phyloP scores from a whole-genome alignment of 208 protist genomes.

The Leishmania amazonensis region DNA sequence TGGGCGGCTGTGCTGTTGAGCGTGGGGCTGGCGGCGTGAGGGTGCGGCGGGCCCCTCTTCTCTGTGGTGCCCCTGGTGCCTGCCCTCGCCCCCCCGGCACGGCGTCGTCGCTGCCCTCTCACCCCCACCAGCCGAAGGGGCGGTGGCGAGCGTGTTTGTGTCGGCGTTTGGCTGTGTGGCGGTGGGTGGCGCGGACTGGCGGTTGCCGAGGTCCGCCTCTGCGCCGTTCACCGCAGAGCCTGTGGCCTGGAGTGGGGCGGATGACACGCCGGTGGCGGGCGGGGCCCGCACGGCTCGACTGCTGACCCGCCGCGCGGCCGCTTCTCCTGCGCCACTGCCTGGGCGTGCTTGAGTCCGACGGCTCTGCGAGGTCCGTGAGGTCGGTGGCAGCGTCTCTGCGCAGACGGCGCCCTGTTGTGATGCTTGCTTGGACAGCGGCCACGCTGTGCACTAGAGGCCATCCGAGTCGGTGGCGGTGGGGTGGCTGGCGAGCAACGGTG shows the following conservation, averaged over 20 bases:
- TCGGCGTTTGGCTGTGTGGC: conserved; percentile 17
- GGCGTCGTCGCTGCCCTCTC: background rate
- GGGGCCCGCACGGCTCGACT: background rate
- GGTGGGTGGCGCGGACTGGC: conserved; percentile 9
- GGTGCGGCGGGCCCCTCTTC: background rate
- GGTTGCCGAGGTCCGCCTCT: conserved; percentile 7
- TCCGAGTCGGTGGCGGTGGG: conserved; percentile 46
- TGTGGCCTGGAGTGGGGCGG: background rate
- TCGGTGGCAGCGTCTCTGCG: conserved; percentile 8
- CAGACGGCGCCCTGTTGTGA: background rate
- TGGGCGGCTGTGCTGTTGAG: background rate
- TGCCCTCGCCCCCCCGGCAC: background rate
- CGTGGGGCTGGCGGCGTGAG: background rate
- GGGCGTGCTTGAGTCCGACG: conserved; percentile 35
- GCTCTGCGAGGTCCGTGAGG: conserved; percentile 52
- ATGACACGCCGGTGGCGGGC: background rate
- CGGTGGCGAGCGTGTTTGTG: background rate
- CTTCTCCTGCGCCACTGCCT: conserved; percentile 26
- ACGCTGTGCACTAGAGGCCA: conserved; percentile 52
- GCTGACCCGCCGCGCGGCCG: conserved; percentile 4
- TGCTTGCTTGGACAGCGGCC: background rate
- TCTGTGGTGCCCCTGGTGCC: background rate
- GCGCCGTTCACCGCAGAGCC: background rate
- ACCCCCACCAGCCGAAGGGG: background rate
- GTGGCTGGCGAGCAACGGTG: conserved; percentile 52